Evolutionary conservation across 495 filamentous ascomycete species (phyloP), one percentile per base, ranked within the genome.

Genomic region (Hyaloscypha finlandica): DNA sequence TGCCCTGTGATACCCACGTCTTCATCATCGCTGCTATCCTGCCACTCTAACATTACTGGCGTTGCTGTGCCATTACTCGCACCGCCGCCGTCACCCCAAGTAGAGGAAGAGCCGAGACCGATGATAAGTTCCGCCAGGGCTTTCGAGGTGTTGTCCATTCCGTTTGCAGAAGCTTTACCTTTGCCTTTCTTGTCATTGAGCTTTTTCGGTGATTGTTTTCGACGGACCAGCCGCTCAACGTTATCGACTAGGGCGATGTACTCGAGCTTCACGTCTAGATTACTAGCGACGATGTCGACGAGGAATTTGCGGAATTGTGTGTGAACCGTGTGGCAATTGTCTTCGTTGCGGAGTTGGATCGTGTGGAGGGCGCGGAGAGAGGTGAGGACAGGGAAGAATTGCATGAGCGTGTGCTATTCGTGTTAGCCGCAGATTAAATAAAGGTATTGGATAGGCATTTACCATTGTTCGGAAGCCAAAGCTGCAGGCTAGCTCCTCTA

Each of bases 401-500:
- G 85, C 67, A 86, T 78, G 25, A 87, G 77, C 9, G 72, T 74
- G 68, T 88, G 86, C 84, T 86, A 55, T 57, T 8, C 65, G 8
- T 55, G 67, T 68, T 72, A 65, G 62, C 45, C 29, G 31, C 33
- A 9, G 16, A 20, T 19, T 11, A 30, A 52, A 55, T 2, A 33
- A n/a, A 0, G 31, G 58, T 25, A 37, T 14, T 59, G 0, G 30
- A 32, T 54, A 25, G 22, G 9, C 20, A 76, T 85, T 76, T 80
- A 88, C 86, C 58, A 86, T 77, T 32, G 75, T 75, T 19, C 71
- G 68, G 56, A 82, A 79, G 56, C 78, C 80, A 75, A 88, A 78
- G 64, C 76, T 82, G 58, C 81, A 76, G 32, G 82, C 81, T 54
- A 90, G 71, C 72, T 90, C 87, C 61, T 81, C 74, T 19, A 90